Base-by-base conservation (phyloP, 805 yeast genomes). In the Barnettozyma botsteinii region DNA sequence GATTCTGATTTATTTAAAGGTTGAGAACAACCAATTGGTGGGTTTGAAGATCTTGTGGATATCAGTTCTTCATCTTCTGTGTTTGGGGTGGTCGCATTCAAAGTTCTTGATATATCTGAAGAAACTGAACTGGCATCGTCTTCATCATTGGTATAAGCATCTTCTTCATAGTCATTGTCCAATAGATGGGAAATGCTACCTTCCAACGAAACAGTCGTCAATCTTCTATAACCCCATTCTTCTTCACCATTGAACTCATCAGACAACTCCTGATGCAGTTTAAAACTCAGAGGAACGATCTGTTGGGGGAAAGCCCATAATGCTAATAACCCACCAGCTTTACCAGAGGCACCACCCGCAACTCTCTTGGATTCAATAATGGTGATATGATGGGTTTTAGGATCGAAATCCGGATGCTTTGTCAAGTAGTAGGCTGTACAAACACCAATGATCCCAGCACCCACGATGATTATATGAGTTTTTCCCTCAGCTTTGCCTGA, bases 281-380 rank as follows among this genome's bases (percentile, higher is more conserved):
- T 74, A 64, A 88, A 93, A 35, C 94, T 81, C 40, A 91, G 67
- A 0, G 95, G 93, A 7, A 88, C 98, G 37, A 91, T 77, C 60
- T 86, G 96, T 52, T 83, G 88, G 1, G 98, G 98, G 61, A 93
- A 93, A 0, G 98, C 98, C 95, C 97, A 89, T 18, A 85, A 72
- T 1, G 98, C 97, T 37, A 91, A 64, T 36, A 91, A 69, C 0
- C 98, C 98, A 33, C 98, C 98, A 7, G 98, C 98, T 55, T 91
- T 93, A 40, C 98, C 98, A 31, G 87, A 77, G 15, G 98, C 98
- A 35, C 96, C 98, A 38, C 96, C 95, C 0, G 98, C 98, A 6
- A 94, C 95, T 53, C 95, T 70, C 47, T 85, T 86, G 38, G 91
- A 79, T 61, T 91, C 98, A 12, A 93, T 58, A 15, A 91, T 74